Base-by-base conservation (phyloP, 352 stramenopile species). In the Phytophthora pini region DNA sequence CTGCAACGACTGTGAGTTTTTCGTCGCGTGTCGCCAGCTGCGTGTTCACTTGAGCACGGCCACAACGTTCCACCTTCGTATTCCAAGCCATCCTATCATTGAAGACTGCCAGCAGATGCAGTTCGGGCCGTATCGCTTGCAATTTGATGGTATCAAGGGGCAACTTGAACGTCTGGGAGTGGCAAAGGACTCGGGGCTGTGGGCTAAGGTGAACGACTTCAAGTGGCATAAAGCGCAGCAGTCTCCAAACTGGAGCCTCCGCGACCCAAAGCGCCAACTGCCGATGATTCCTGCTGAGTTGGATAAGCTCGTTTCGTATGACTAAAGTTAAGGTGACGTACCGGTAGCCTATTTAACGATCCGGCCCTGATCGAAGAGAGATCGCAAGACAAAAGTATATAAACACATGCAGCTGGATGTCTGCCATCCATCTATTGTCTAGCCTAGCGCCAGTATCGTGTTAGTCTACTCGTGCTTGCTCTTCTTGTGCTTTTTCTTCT, bases 161-260 rank as follows among this genome's bases (percentile, higher is more conserved):
- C 89, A 95, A 50, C 65, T 97, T 3, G 70, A 90, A 45, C 70
- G 55, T 20, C 64, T 85, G 24, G 77, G 79, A 0, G 62, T 96
- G 49, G 51, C 49, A 4, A 79, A 79, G 41, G 79, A 93, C 52
- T 79, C 68, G 20, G 82, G 82, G 0, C 69, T 96, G 4, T 97
- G 88, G 88, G 74, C 83, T 12, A 90, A 97, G 53, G 91, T 97
- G 50, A 94, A 97, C 55, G 91, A 97, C 63, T 97, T 97, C 70
- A 95, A 97, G 72, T 97, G 91, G 90, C 89, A 95, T 56, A 83
- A 88, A 34, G 59, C 82, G 46, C 89, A 96, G 67, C 79, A 92
- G 57, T 96, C 87, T 62, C 90, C 90, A 5, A 89, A 97, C 63
- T 97, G 90, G 90, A 81, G 61, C 36, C 53, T 93, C 13, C 72